A percentile compares a stretch with the other conserved stretches of the same genome.
Evolutionary conservation across 257 asterid species (phyloP).

Genomic region (Scutellaria minor): DNA sequence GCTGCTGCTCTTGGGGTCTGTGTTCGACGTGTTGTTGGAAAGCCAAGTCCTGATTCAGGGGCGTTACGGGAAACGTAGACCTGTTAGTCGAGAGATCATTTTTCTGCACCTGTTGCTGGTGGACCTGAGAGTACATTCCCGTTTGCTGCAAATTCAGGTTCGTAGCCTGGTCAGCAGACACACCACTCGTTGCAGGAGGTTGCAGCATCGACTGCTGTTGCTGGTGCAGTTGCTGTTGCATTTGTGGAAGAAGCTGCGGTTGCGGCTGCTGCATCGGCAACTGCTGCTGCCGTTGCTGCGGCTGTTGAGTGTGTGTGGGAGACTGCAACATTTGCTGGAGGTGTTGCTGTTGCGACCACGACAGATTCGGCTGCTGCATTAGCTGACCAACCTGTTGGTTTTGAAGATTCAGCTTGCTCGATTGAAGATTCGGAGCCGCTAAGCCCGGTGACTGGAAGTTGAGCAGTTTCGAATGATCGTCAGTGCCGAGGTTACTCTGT

Average conservation of each 20-base stretch:
- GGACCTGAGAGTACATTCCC: constrained; percentile 56
- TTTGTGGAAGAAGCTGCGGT: background rate
- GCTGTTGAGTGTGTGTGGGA: constrained; percentile 49
- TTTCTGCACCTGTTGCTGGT: constrained; percentile 67
- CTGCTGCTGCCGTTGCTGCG: constrained; percentile 49
- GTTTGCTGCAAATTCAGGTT: constrained; percentile 48
- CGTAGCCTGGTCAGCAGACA: no score
- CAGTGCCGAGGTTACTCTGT: constrained; percentile 44
- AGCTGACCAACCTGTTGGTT: constrained; percentile 32
- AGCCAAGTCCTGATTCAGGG: constrained; percentile 62
- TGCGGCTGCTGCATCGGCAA: constrained; percentile 42
- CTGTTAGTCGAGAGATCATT: constrained; percentile 45
- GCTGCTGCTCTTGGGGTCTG: constrained; percentile 65
- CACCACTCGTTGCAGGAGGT: no score
- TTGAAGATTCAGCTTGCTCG: constrained; percentile 55
- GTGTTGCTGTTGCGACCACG: constrained; percentile 69
- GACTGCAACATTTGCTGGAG: constrained; percentile 58
- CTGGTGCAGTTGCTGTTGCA: constrained; percentile 57
- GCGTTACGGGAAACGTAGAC: constrained; percentile 52
- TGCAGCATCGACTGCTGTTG: constrained; percentile 39
- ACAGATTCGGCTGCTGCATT: constrained; percentile 51
- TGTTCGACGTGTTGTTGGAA: constrained; percentile 72
- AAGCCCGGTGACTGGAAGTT: constrained; percentile 78
- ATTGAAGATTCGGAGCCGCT: constrained; percentile 57
- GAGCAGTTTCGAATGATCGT: constrained; percentile 73